phyloP scores from a whole-genome alignment of 2,329 filamentous ascomycete species.

The Xylaria sp. region DNA sequence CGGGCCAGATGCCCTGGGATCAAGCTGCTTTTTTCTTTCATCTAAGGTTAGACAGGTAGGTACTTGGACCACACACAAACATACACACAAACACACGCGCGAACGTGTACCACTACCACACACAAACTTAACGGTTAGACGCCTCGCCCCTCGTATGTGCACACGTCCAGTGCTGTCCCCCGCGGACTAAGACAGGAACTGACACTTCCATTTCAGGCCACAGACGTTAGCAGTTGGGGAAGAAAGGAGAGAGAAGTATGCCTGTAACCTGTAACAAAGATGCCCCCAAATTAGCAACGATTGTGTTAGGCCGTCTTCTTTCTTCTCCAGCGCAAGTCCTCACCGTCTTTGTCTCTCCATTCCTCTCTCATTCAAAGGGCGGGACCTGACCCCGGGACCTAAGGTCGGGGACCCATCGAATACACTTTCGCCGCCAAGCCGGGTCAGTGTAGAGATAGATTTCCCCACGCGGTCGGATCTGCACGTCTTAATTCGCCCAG shows the following conservation, averaged over 20 bases:
- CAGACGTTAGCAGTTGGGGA: not conserved
- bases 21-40: constrained; percentile 17
- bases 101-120: too few relatives aligned
- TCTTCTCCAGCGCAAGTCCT: constrained; percentile 28
- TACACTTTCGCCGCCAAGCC: constrained; percentile 21
- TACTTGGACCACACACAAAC: too few relatives aligned
- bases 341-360: constrained; percentile 2
- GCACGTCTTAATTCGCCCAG: constrained; percentile 12
- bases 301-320: constrained; percentile 8
- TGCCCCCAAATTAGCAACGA: constrained; percentile 6
- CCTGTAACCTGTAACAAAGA: constrained; percentile 3
- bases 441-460: constrained; percentile 15
- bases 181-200: not conserved
- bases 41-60: not conserved
- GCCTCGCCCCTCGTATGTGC: too few relatives aligned
- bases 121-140: too few relatives aligned
- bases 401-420: constrained; percentile 1
- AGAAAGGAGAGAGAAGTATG: not conserved
- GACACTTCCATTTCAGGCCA: not conserved
- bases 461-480: constrained; percentile 3
- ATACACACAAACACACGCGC: too few relatives aligned
- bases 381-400: too few relatives aligned
- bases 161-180: too few relatives aligned
- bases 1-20: constrained; percentile 3
- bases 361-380: too few relatives aligned